Evolutionary conservation across 148 eudicot genomes (phyloP).

Genomic region (Fagopyrum tataricum): DNA sequence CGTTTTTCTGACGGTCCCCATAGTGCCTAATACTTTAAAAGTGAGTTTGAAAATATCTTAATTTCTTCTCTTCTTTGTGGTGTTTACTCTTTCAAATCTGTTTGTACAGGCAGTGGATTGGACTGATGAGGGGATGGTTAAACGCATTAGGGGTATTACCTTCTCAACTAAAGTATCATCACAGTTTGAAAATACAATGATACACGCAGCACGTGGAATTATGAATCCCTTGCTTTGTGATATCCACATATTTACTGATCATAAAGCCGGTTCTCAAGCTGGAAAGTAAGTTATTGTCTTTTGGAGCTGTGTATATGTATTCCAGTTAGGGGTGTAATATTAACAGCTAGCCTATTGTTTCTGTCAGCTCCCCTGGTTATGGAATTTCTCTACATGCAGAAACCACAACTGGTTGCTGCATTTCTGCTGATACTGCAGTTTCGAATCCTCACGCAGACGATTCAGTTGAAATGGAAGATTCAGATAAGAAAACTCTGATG

Average conservation of each 20-base stretch:
- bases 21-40: conserved; percentile 49
- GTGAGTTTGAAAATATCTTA: conserved; percentile 25
- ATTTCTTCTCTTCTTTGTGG: background rate
- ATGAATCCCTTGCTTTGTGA: conserved; percentile 79
- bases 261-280: conserved; percentile 64
- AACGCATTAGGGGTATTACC: conserved; percentile 74
- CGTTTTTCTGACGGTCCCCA: conserved; percentile 63
- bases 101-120: conserved; percentile 62
- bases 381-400: conserved; percentile 81
- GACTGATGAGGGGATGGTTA: conserved; percentile 90
- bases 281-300: conserved; percentile 65
- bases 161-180: conserved; percentile 69
- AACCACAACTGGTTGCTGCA: conserved; percentile 75
- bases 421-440: conserved; percentile 75
- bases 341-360: conserved; percentile 8
- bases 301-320: background rate
- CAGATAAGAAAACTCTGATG: conserved; percentile 37
- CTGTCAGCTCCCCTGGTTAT: conserved; percentile 85
- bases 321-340: background rate
- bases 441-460: conserved; percentile 44
- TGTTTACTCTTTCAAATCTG: conserved; percentile 5
- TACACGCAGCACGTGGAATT: conserved; percentile 83
- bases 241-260: conserved; percentile 78
- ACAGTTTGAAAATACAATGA: conserved; percentile 71
- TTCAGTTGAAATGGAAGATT: conserved; percentile 40